phyloP scores from a whole-genome alignment of 345 rosid species.

The Euclidium syriacum region DNA sequence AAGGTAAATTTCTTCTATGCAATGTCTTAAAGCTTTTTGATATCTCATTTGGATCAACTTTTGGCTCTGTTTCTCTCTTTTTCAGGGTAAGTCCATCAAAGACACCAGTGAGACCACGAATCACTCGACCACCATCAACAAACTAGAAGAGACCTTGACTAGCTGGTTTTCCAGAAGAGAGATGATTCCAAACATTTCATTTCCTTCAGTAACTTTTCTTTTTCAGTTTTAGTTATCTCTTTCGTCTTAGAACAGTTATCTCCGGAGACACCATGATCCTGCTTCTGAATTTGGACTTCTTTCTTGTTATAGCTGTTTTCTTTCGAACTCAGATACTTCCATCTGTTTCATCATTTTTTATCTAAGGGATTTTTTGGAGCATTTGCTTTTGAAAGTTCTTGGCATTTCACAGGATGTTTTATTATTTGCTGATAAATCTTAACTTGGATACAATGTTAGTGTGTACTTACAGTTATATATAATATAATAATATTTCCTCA shows the following conservation, averaged over 20 bases:
- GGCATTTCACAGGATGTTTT: not conserved
- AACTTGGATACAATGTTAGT: not conserved
- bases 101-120: slow-evolving; percentile 80
- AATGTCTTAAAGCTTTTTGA: not conserved
- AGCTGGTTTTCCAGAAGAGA: slow-evolving; percentile 34
- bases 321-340: slow-evolving; percentile 12
- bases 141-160: slow-evolving; percentile 28
- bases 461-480: not conserved
- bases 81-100: slow-evolving; percentile 79
- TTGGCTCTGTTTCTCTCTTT: not conserved
- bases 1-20: slow-evolving; percentile 35
- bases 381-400: slow-evolving; percentile 7
- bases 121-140: slow-evolving; percentile 37
- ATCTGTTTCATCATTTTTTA: slow-evolving; percentile 12
- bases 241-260: slow-evolving; percentile 33
- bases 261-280: slow-evolving; percentile 30
- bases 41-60: not conserved
- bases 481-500: not conserved
- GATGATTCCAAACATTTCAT: slow-evolving; percentile 37
- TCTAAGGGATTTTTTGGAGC: slow-evolving; percentile 1
- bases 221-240: slow-evolving; percentile 16
- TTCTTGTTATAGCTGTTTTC: slow-evolving; percentile 17
- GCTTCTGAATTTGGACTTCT: slow-evolving; percentile 35
- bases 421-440: no score
- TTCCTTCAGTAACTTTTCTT: slow-evolving; percentile 15